These are phyloP conservation scores for Ustilaginoidea virens DNA, from an alignment of 2,329 filamentous ascomycete species.

Conservation along the genomic window DNA sequence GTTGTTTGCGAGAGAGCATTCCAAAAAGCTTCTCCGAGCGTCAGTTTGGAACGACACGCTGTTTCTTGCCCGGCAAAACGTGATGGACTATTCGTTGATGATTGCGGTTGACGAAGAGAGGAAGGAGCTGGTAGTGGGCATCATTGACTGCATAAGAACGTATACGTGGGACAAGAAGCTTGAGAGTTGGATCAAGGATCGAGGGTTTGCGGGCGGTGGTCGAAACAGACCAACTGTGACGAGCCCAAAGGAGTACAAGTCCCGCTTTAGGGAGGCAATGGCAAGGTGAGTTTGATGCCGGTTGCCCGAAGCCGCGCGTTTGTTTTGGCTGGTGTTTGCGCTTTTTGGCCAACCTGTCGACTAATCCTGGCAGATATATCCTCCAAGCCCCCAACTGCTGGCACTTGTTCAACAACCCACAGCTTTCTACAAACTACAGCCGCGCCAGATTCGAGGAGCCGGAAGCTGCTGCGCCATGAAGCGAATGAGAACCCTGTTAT, in stretches of 20 bases:
- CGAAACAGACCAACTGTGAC: slow-evolving; percentile 87
- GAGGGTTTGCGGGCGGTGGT: slow-evolving; percentile 62
- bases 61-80: slow-evolving; percentile 85
- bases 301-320: too few relatives aligned
- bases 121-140: slow-evolving; percentile 89
- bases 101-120: slow-evolving; percentile 84
- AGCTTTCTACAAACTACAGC: slow-evolving; percentile 20
- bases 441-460: slow-evolving; percentile 24
- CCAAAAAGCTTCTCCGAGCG: slow-evolving; percentile 79
- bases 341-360: not conserved
- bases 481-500: too few relatives aligned
- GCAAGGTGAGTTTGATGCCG: slow-evolving; percentile 52
- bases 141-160: slow-evolving; percentile 95
- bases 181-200: slow-evolving; percentile 99
- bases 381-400: slow-evolving; percentile 62
- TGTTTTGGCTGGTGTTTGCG: slow-evolving; percentile 2
- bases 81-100: slow-evolving; percentile 99
- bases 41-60: slow-evolving; percentile 97
- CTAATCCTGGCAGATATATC: slow-evolving; percentile 38
- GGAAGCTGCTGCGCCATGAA: slow-evolving; percentile 8
- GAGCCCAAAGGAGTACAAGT: slow-evolving; percentile 94
- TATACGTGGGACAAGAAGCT: slow-evolving; percentile 99
- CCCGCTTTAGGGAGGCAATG: slow-evolving; percentile 92
- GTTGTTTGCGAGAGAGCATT: slow-evolving; percentile 87
- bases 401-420: slow-evolving; percentile 46